phyloP scores from a whole-genome alignment of 192 early-diverging fungal species.

The Entomortierella parvispora region DNA sequence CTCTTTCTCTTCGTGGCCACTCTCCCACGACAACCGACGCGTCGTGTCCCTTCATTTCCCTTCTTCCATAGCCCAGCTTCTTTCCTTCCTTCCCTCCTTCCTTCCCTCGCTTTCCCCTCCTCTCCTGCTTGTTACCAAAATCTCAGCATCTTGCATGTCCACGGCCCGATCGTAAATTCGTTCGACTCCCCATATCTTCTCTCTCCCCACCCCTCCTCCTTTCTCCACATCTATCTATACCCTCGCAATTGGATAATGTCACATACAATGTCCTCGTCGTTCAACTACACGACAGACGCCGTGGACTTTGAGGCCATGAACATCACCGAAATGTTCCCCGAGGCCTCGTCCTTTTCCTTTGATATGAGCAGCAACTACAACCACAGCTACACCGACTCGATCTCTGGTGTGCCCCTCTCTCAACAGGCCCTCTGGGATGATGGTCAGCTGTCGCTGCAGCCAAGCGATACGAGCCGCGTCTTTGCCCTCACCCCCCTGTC shows the following conservation, averaged over 20 bases:
- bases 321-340: conserved; percentile 49
- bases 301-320: conserved; percentile 51
- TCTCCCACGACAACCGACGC: no score
- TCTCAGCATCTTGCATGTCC: no score
- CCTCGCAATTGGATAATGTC: neutral
- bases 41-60: neutral
- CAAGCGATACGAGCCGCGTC: conserved; percentile 23
- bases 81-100: neutral
- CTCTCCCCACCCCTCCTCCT: neutral
- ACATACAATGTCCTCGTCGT: conserved; percentile 33
- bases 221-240: neutral
- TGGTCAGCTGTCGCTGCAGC: conserved; percentile 29
- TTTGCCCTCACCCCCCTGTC: conserved; percentile 18
- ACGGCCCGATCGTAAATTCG: neutral
- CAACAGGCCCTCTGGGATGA: conserved; percentile 52
- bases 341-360: conserved; percentile 38
- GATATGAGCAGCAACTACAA: conserved; percentile 43
- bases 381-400: conserved; percentile 46
- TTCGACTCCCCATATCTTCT: neutral
- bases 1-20: neutral
- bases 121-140: no score
- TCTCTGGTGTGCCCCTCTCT: conserved; percentile 35
- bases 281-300: conserved; percentile 39
- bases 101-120: neutral
- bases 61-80: neutral